Evolutionary conservation across 768 basidiomycete species (phyloP), one percentile per base, ranked within the genome.

Genomic region (Gelatoporia subvermispora): DNA sequence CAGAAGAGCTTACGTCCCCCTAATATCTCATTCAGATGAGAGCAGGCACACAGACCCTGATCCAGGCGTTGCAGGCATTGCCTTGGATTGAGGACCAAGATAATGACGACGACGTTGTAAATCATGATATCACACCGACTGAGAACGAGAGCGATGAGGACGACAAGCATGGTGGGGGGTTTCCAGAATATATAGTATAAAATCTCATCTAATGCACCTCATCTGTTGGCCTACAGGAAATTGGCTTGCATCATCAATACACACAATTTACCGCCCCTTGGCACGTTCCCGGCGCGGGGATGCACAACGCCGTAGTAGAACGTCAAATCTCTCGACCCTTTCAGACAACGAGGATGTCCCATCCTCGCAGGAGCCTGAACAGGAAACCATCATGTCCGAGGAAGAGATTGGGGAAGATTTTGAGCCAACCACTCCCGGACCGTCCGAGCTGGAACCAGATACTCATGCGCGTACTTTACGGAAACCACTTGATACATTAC

Each of bases 1-100:
- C 28, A 13, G 7, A 13, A 31, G 28, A 31, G 28, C 28, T 31
- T 31, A 31, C 28, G 28, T 31, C 28, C 7, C 28, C 28, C 28
- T 36, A 38, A n/a, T 37, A 41, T 43, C n/a, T 40, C 57, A 49
- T 49, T 54, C 60, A 93, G 90, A 86, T 93, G 82, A 84, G 88
- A 35, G 80, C 83, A 21, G 90, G 90, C 15, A 93, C 90, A 2
- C 91, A 93, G 62, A 88, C 90, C 2, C 78, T 93, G 43, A 92
- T 93, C 35, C 90, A 92, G 68, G 90, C 88, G 3, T 72, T 93
- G 13, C 90, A 92, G 59, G 90, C 88, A 2, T 72, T 92, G 36
- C 91, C 90, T 17, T 88, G 84, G 85, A 74, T 77, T 28, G 81
- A 82, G 35, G 77, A 75, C 50, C 73, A 77, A 8, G 85, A 90